Conservation (phyloP, 2,329 filamentous ascomycete genomes). For the Colletotrichum karsti region DNA sequence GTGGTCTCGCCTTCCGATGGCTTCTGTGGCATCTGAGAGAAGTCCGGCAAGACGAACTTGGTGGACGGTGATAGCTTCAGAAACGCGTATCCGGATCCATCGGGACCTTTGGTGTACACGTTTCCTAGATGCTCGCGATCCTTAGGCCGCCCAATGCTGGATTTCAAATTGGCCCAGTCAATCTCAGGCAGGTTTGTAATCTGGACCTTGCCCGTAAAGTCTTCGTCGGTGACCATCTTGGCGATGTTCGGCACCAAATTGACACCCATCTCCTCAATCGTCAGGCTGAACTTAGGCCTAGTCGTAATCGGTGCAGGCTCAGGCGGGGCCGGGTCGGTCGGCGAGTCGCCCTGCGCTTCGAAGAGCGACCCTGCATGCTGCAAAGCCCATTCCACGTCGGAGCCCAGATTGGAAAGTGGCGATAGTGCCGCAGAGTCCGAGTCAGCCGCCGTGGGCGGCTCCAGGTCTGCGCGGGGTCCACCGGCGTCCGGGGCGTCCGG, state of each 20-base stretch:
- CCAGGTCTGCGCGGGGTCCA: not conserved
- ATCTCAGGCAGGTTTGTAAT: not conserved
- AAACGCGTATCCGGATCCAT: not conserved
- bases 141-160: not conserved
- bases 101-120: not conserved
- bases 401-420: not conserved
- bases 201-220: not conserved
- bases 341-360: not conserved
- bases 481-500: too few relatives aligned
- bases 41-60: not conserved
- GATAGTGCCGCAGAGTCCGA: not conserved
- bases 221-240: not conserved
- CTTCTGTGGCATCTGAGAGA: not conserved
- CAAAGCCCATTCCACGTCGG: not conserved
- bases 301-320: not conserved
- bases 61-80: not conserved
- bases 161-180: not conserved
- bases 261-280: not conserved
- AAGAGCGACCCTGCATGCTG: not conserved
- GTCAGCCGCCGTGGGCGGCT: not conserved
- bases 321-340: not conserved
- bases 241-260: not conserved
- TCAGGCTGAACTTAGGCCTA: not conserved
- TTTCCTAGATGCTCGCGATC: not conserved
- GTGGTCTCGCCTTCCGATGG: not conserved